Evolutionary conservation across 257 asterid genomes (phyloP), one percentile per base, ranked within the genome.

Genomic region (Coffea eugenioides): DNA sequence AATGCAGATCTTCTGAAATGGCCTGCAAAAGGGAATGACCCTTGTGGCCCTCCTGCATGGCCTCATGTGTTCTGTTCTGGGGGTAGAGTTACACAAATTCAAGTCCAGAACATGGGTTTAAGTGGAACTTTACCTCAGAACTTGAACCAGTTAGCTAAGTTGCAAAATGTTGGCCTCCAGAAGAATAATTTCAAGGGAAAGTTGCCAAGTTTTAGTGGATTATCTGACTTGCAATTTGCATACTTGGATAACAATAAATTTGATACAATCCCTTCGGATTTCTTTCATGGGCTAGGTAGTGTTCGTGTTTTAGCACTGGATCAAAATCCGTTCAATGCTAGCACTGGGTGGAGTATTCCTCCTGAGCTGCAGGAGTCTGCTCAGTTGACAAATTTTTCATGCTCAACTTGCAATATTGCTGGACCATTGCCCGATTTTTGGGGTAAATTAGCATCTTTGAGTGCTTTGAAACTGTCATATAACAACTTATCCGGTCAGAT

Each of bases 41-140:
- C 97, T 0, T 94, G 98, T 80, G 97, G 94, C 16, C 92, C 97
- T 75, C 98, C 97, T 75, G 74, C 91, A 46, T 94, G 97, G 98
- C 91, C 92, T 31, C 91, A 90, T 72, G 87, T 92, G 68, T 77
- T 88, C 86, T 94, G 98, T 77, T 87, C 92, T 51, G 77, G 87
- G 25, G 91, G 88, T 80, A 85, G 94, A 84, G 90, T 94, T 56
- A 90, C 97, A 14, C 98, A 92, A 87, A 92, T 94, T 91, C 98
- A 94, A 89, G 96, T 90, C 15, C 90, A 90, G 71, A 83, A 84
- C 12, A 84, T 94, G 68, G 97, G 95, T 13, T 73, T 94, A 20
- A 87, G 88, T 72, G 98, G 98, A 13, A 80, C 88, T 83, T 80
- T 94, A 87, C 97, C 98, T 31, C 90, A 77, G 46, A 88, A 91